Evolutionary conservation across 1,139 yeast genomes (phyloP), one percentile per base, ranked within the genome.

Genomic region (Hansenula sp.): DNA sequence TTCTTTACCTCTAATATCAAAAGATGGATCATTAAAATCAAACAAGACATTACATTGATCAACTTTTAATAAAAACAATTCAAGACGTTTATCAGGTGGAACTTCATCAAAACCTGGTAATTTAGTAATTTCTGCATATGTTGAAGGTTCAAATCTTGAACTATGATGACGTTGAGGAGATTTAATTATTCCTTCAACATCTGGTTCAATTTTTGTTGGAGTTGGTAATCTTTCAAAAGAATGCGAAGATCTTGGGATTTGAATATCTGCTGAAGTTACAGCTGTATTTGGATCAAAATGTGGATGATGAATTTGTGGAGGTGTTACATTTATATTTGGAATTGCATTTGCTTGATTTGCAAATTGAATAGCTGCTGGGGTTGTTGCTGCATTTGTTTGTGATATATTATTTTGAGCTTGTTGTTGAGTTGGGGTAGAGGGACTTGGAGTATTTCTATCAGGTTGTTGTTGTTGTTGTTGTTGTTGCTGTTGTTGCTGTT

Each of bases 41-140:
- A 92, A 92, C 70, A 92, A 79, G 32, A 89, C 80, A 61, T 87
- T 88, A 69, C 98, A 92, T 65, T 94, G 98, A 56, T 89, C 96
- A 43, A 90, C 81, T 58, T 92, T 92, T 54, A 84, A 85, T 41
- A 90, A 67, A 57, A 92, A 92, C 50, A 92, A 73, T 29, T 84
- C 83, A 38, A 82, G 77, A 53, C 89, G 89, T 57, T 86, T 92
- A 49, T 83, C 89, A 2, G 94, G 87, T 19, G 87, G 77, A 18
- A 92, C 96, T 56, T 90, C 97, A 52, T 88, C 94, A 59, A 92
- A 90, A 41, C 78, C 74, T 8, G 98, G 97, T 43, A 94, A 73
- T 59, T 83, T 83, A 43, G 82, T 79, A 48, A 92, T 80, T 48
- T 86, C 89, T 29, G 85, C 77, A 50, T 82, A 81, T 22, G 77